These are phyloP conservation scores for Penicillium polonicum DNA, from an alignment of 2,329 filamentous ascomycete genomes.

Conservation along the genomic window DNA sequence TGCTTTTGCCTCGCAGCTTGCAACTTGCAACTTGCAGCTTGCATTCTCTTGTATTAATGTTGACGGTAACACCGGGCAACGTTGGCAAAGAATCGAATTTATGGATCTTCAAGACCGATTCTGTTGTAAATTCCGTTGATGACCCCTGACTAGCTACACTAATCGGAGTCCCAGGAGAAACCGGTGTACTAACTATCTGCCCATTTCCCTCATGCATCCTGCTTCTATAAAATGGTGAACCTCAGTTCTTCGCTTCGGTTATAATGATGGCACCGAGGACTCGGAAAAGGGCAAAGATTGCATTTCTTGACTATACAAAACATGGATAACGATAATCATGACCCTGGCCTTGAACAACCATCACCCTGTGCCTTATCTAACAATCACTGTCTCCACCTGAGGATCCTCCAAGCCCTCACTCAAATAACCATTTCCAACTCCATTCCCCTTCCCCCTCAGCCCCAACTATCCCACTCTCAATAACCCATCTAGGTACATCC, in stretches of 20 bases:
- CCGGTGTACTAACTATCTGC: not conserved
- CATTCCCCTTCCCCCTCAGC: not conserved
- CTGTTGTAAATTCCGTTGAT: not conserved
- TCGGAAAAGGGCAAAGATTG: not conserved
- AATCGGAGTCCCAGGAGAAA: not conserved
- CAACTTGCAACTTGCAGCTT: not conserved
- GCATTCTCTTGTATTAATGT: conserved; percentile 6
- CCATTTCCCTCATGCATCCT: not conserved
- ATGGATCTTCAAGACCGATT: not conserved
- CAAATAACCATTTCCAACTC: not conserved
- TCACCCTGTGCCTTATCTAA: not conserved
- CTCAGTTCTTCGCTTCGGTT: not conserved
- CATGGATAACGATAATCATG: not conserved
- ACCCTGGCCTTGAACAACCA: not conserved
- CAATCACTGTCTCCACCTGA: not conserved
- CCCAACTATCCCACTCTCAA: not conserved
- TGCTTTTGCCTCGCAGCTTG: not conserved
- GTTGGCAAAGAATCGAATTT: not conserved
- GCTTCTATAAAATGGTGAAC: too few species aligned
- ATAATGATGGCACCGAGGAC: not conserved
- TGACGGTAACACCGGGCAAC: not conserved
- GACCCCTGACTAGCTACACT: not conserved
- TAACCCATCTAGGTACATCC: not conserved
- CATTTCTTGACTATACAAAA: not conserved
- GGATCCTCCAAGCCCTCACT: not conserved